A percentile compares a stretch with the other conserved stretches of the same genome.
Evolutionary conservation across 192 early-diverging fungal genomes (phyloP).

Genomic region (Neocallimastix lanati): DNA sequence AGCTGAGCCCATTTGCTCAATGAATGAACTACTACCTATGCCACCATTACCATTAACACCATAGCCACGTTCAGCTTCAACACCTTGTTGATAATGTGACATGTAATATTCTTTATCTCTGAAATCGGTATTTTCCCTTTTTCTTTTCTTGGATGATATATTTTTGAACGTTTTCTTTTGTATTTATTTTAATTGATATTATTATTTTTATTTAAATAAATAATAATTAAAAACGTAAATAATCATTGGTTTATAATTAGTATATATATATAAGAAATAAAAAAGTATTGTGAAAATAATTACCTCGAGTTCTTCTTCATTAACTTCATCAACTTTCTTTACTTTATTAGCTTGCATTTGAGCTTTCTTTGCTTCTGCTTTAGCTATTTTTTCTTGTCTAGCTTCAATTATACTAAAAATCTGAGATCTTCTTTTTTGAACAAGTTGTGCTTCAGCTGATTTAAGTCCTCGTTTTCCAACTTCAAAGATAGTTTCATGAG

Average conservation of each 20-base stretch:
- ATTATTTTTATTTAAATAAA: too few relatives aligned
- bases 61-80: conserved; percentile 78
- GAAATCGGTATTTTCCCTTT: conserved; percentile 10
- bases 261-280: too few relatives aligned
- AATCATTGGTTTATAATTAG: too few relatives aligned
- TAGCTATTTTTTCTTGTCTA: conserved; percentile 13
- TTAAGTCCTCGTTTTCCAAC: conserved; percentile 68
- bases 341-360: not conserved
- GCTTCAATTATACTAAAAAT: conserved; percentile 2
- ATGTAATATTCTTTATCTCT: conserved; percentile 80
- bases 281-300: too few relatives aligned
- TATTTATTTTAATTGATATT: too few relatives aligned
- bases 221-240: too few relatives aligned
- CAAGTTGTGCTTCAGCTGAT: conserved; percentile 34
- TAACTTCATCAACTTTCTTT: conserved; percentile 3
- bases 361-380: conserved; percentile 3
- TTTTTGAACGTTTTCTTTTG: not conserved
- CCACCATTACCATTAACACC: conserved; percentile 5
- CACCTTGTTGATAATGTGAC: conserved; percentile 62
- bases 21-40: conserved; percentile 36
- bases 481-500: conserved; percentile 86
- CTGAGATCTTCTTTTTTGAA: conserved; percentile 17
- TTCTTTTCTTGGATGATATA: not conserved
- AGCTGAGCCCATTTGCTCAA: conserved; percentile 59
- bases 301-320: conserved; percentile 9